Conservation (phyloP, 306 rosid species). For the Mimosa bimucronata region DNA sequence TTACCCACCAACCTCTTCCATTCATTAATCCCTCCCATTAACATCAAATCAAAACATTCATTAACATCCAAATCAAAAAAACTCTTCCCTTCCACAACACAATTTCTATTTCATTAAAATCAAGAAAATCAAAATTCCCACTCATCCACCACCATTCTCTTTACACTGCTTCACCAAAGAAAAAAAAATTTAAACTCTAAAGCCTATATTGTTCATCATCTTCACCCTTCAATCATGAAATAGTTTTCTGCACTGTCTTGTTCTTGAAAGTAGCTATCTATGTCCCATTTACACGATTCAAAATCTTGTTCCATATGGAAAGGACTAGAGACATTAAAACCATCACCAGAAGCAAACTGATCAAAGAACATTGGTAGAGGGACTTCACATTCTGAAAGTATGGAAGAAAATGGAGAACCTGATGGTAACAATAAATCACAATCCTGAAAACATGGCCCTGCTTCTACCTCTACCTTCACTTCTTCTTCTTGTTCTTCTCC, state of each 20-base stretch:
- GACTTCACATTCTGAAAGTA: background rate
- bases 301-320: conserved; percentile 47
- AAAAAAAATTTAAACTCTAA: background rate
- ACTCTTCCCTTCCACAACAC: background rate
- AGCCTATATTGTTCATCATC: background rate
- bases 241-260: background rate
- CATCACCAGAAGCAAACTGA: background rate
- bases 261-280: conserved; percentile 52
- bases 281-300: conserved; percentile 66
- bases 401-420: background rate
- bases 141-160: background rate
- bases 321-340: conserved; percentile 33
- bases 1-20: background rate
- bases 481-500: background rate
- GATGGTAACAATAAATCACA: background rate
- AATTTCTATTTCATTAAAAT: background rate
- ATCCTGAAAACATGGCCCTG: background rate
- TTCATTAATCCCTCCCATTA: background rate
- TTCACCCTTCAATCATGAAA: background rate
- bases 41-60: background rate
- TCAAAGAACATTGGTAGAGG: conserved; percentile 36
- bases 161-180: background rate
- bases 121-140: background rate
- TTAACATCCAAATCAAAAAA: background rate
- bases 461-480: background rate